Evolutionary conservation across 2,329 filamentous ascomycete species (phyloP), one percentile per base, ranked within the genome.

Genomic region (Venturia oleaginea): DNA sequence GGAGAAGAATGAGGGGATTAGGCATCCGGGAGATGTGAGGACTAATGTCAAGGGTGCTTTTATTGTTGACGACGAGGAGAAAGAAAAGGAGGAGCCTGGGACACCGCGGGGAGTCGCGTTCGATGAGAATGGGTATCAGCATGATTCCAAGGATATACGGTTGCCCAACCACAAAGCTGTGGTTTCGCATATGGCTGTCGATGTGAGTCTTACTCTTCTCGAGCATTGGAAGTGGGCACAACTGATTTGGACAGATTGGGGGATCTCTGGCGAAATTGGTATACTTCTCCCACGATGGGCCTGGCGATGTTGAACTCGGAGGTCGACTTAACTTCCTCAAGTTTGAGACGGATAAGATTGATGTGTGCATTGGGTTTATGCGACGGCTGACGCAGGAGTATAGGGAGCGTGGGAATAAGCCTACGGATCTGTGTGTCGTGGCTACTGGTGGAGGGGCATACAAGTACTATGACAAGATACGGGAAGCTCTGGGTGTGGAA

Each of bases 41-140:
- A 97, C 99, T 79, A 97, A 99, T 74, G 93, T 97, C 68, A 87
- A 92, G 75, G 94, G 93, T 72, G 94, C 94, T 46, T 97, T 96
- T 73, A 97, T 99, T 69, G 92, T 96, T 71, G 91, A 97, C 73
- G 88, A 93, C 67, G 88, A 91, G 43, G 76, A 78, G 15, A 34
- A 34, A 13, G 24, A 54, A 5, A 32, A 32, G 27, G 74, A 66
- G 42, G 59, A 51, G 78, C 79, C 48, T 74, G 76, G 40, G 70
- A 72, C 64, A 68, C 73, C 61, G 65, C 70, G 68, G 65, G 71
- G 79, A 24, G 75, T 74, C 65, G 76, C 76, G 62, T 69, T 67
- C 79, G 65, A 34, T 10, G 78, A 81, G 67, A 81, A 85, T 59
- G 81, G 82, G 30, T 82, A 85, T 65, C 80, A 85, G 68, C 84